These are phyloP conservation scores for Protomyces inouyei DNA, from an alignment of 1,139 yeast species.

Conservation along the genomic window DNA sequence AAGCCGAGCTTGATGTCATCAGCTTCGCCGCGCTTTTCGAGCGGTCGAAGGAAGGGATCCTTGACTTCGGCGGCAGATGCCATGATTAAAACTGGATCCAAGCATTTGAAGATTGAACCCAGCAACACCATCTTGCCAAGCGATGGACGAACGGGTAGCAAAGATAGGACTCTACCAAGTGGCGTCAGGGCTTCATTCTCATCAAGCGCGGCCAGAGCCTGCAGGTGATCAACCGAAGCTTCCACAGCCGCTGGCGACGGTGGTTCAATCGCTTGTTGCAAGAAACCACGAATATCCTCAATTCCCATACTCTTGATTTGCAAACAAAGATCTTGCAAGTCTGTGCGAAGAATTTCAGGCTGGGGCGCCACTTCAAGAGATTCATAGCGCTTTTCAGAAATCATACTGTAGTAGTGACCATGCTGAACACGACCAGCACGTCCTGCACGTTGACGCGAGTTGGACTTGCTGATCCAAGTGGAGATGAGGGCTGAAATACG, in stretches of 20 bases:
- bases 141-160: slow-evolving; percentile 60
- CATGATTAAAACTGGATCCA: slow-evolving; percentile 33
- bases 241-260: slow-evolving; percentile 53
- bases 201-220: slow-evolving; percentile 50
- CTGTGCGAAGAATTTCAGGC: slow-evolving; percentile 71
- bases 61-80: slow-evolving; percentile 31
- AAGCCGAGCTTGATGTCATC: slow-evolving; percentile 8
- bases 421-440: slow-evolving; percentile 79
- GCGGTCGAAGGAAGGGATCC: slow-evolving; percentile 30
- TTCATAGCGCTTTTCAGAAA: slow-evolving; percentile 49
- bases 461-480: slow-evolving; percentile 73
- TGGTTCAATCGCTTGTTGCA: slow-evolving; percentile 63
- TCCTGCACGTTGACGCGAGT: slow-evolving; percentile 73
- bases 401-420: slow-evolving; percentile 68
- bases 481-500: slow-evolving; percentile 63
- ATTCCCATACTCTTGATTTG: slow-evolving; percentile 79
- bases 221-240: slow-evolving; percentile 54
- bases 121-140: slow-evolving; percentile 64
- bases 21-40: slow-evolving; percentile 26
- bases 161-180: slow-evolving; percentile 46
- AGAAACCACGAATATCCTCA: slow-evolving; percentile 49
- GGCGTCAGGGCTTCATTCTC: slow-evolving; percentile 53
- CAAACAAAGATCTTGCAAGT: slow-evolving; percentile 64
- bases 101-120: slow-evolving; percentile 32
- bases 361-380: slow-evolving; percentile 58